Percentiles rank a stretch among this genome's conserved stretches.
These are phyloP conservation scores for Metrosideros polymorpha DNA, from an alignment of 441 rosid species.

Conservation along the genomic window DNA sequence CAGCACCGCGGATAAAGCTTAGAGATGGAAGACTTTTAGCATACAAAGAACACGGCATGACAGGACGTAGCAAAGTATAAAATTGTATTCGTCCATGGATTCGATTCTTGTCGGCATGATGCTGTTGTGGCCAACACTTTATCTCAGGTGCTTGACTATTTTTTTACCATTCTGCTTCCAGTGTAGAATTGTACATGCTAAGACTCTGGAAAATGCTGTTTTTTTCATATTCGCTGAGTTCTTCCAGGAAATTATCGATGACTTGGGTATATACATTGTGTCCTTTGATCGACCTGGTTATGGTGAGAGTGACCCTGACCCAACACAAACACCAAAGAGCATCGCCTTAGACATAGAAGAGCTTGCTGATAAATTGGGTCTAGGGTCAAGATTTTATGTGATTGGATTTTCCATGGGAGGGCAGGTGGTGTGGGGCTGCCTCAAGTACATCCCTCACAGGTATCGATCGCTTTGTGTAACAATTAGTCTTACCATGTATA, in stretches of 20 bases:
- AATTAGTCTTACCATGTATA: neutral
- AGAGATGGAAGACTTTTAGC: constrained; percentile 71
- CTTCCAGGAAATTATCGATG: constrained; percentile 37
- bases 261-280: constrained; percentile 40
- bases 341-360: constrained; percentile 53
- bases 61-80: constrained; percentile 50
- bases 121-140: constrained; percentile 15
- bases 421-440: constrained; percentile 40
- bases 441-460: constrained; percentile 70
- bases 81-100: constrained; percentile 45
- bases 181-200: neutral
- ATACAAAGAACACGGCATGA: constrained; percentile 54
- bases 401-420: constrained; percentile 65
- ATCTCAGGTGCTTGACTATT: constrained; percentile 28
- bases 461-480: neutral
- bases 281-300: constrained; percentile 66
- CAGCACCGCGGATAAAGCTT: constrained; percentile 57
- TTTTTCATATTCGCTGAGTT: constrained; percentile 1
- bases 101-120: constrained; percentile 32
- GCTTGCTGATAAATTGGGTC: constrained; percentile 56
- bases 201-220: neutral
- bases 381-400: constrained; percentile 46
- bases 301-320: constrained; percentile 64
- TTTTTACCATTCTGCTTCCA: neutral
- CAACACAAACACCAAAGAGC: constrained; percentile 34